Base-by-base conservation (phyloP, 805 yeast genomes). In the Wickerhamomyces subpelliculosus region DNA sequence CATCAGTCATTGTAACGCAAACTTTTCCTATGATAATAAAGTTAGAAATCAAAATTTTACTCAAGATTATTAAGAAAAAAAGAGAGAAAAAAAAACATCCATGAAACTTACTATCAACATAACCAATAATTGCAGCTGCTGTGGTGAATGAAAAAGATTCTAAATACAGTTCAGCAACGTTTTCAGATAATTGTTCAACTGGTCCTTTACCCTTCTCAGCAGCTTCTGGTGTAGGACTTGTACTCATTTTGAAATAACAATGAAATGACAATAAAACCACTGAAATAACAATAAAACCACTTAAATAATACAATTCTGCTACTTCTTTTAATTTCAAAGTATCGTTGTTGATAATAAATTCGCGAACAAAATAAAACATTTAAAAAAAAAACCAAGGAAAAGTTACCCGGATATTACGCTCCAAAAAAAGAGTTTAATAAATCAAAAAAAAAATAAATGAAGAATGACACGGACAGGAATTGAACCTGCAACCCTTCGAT, bases 401-500 rank as follows among this genome's bases (percentile, higher is more conserved):
- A n/a, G n/a, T n/a, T n/a, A n/a, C n/a, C n/a, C n/a, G n/a, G n/a
- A n/a, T n/a, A n/a, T n/a, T n/a, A n/a, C n/a, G n/a, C n/a, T n/a
- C n/a, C n/a, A n/a, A n/a, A n/a, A n/a, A n/a, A n/a, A n/a, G n/a
- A n/a, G n/a, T n/a, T n/a, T n/a, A n/a, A n/a, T n/a, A n/a, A n/a
- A n/a, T n/a, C n/a, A n/a, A n/a, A n/a, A 1, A 32, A 37, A 34
- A 56, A 58, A 57, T 52, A 44, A 60, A 51, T 46, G 57, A 62
- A 58, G 64, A 52, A 41, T 75, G 81, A 75, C 79, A 76, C 83
- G 80, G 82, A 78, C 85, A 78, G 84, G 85, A 78, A 75, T 78
- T 74, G 85, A 78, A 78, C 85, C 84, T 78, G 84, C 85, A 78
- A 73, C 85, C 85, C 76, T 78, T 75, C 78, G 85, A 76, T 77